Conservation (phyloP, 2,329 filamentous ascomycete genomes). For the Alternaria sp. region DNA sequence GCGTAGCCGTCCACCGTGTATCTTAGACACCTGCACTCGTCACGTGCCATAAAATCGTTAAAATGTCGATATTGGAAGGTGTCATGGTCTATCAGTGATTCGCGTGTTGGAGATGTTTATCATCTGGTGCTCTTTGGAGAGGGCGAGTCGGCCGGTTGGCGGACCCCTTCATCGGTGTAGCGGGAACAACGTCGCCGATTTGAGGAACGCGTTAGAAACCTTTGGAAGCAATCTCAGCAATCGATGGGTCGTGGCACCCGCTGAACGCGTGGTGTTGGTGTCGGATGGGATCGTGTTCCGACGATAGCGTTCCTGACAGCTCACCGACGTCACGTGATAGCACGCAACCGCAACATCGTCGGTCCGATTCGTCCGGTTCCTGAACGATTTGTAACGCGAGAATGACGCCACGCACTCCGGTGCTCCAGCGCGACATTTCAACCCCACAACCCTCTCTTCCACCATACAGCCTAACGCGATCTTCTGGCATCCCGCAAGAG, state of each 20-base stretch:
- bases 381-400: not conserved
- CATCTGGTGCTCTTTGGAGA: not conserved
- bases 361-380: slow-evolving; percentile 1
- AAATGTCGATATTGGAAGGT: not conserved
- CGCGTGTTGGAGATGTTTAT: not conserved
- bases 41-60: accelerated
- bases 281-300: not conserved
- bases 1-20: not conserved
- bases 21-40: not conserved
- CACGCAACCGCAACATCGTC: not conserved
- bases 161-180: not conserved
- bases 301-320: not conserved
- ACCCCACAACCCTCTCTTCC: not conserved
- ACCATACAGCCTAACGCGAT: slow-evolving; percentile 1
- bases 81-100: not conserved
- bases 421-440: not conserved
- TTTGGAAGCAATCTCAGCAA: accelerated
- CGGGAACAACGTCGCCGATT: not conserved
- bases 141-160: not conserved
- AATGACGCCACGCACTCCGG: not conserved
- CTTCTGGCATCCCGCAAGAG: not conserved
- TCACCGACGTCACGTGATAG: not conserved
- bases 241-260: not conserved
- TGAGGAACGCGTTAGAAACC: accelerated
- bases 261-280: not conserved